Base-by-base conservation (phyloP, 257 asterid species). In the Petrea volubilis region DNA sequence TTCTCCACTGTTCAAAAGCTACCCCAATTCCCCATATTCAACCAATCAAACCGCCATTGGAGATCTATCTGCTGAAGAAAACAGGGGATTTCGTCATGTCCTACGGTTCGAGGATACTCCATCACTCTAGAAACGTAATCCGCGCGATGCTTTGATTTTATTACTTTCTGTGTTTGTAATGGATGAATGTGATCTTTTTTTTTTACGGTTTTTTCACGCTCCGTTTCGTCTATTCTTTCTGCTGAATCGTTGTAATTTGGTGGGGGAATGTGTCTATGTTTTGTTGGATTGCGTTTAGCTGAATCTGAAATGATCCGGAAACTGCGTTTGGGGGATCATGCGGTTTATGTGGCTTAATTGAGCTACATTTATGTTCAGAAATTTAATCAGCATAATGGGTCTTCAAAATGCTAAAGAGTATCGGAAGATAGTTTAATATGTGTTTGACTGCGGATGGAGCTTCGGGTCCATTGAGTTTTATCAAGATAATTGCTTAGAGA, bases 81-180 rank as follows among this genome's bases (percentile, higher is more conserved):
- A 25, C 13, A 28, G 20, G 69, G 56, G 59, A 5, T 60, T 20
- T 36, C 70, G 80, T 52, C 81, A 86, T 86, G 92, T 77, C 84
- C 55, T 82, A 77, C 43, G 81, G 82, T 5, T 74, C 86, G 53
- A 83, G 84, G 58, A 56, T 88, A 60, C 14, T 86, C 64, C 87
- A 79, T 72, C 90, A 84, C 72, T 81, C 86, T 14, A 73, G 67
- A 60, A 84, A 86, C 89, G 96, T 79, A 57, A 0, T 23, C 31
- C 46, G 28, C 6, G 21, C 15, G 14, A 7, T 23, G 40, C 17
- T 27, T 12, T 49, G 49, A 20, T 46, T 43, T n/a, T 7, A 9
- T 34, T 18, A 27, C 9, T 70, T 70, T 15, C 2, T 55, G 12
- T 21, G 0, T 47, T 15, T 33, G 70, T n/a, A 34, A 49, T 34